A percentile compares a stretch with the other conserved stretches of the same genome.
Conservation (phyloP, 2,329 filamentous ascomycete genomes). For the Macrophomina pseudophaseolina region DNA sequence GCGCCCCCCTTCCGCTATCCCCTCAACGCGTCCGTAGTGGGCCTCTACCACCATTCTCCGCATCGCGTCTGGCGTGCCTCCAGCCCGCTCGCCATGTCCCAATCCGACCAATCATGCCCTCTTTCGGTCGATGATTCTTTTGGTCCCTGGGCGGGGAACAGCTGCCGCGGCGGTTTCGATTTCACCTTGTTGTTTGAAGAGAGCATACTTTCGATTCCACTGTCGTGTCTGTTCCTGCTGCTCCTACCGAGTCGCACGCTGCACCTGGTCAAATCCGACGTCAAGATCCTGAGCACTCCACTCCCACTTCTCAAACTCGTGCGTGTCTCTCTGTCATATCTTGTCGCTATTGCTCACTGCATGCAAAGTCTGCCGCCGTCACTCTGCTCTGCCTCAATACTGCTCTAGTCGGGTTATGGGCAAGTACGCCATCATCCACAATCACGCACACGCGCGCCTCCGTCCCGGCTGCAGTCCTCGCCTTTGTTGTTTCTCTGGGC, state of each 20-base stretch:
- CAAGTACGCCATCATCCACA: not conserved
- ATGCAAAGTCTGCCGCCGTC: conserved; percentile 28
- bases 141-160: conserved; percentile 38
- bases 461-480: conserved; percentile 37
- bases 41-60: conserved; percentile 1
- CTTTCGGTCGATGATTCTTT: conserved; percentile 36
- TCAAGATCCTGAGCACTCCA: conserved; percentile 35
- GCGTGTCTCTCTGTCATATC: conserved; percentile 18
- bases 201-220: conserved; percentile 39
- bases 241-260: conserved; percentile 37
- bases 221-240: conserved; percentile 38
- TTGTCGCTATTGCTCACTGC: not conserved
- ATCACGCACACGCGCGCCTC: conserved; percentile 31
- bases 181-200: conserved; percentile 47
- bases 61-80: not conserved
- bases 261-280: conserved; percentile 35
- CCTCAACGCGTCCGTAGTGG: not conserved
- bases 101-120: not conserved
- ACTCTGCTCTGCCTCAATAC: conserved; percentile 38
- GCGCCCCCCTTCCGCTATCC: not conserved
- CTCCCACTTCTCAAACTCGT: conserved; percentile 38
- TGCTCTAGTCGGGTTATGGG: conserved; percentile 38
- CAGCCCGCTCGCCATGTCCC: conserved; percentile 1
- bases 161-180: conserved; percentile 45
- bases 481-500: conserved; percentile 35